Base-by-base conservation (phyloP, 163 green algal genomes). In the Scenedesmus sp. region DNA sequence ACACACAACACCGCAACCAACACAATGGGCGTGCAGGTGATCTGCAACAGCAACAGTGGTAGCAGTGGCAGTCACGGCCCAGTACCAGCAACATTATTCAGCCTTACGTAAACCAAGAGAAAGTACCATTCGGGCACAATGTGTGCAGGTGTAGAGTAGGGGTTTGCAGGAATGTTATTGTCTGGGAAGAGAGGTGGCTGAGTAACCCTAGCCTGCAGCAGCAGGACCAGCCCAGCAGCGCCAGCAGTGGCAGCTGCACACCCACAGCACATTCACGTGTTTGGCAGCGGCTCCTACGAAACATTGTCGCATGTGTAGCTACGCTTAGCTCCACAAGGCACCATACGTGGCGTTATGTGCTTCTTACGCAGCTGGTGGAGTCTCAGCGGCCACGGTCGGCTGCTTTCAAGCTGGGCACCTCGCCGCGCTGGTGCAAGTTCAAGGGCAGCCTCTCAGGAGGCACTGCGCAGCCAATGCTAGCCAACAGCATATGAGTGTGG, bases 341-440 rank as follows among this genome's bases (percentile, higher is more conserved):
- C n/a, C n/a, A 53, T 53, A 16, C 22, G 7, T 61, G 1, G 12
- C 12, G 5, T n/a, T 22, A 40, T 76, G 65, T 18, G 15, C 30
- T 76, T 76, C 30, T 5, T n/a, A 18, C 73, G 49, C 81, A 86
- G 81, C 30, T 37, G 20, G 30, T 40, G 35, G 81, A 86, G 49
- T 86, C 81, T 15, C 13, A 56, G 24, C 33, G 81, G n/a, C 42
- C 46, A 20, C 37, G 30, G 33, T 86, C 81, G 20, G 42, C 81
- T 35, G 81, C 81, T 24, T 86, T 33, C 81, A 86, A 86, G 46
- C 44, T 86, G 20, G 81, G 81, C 44, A 86, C 44, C 26, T 86
- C 81, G 40, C 59, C 81, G 5, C 44, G 81, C 24, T 86, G 81
- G 81, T 70, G 42, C 33, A 49, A 86, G 46, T 46, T 33, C 44